phyloP scores from a whole-genome alignment of 106 monocot species.

The Acorus gramineus region DNA sequence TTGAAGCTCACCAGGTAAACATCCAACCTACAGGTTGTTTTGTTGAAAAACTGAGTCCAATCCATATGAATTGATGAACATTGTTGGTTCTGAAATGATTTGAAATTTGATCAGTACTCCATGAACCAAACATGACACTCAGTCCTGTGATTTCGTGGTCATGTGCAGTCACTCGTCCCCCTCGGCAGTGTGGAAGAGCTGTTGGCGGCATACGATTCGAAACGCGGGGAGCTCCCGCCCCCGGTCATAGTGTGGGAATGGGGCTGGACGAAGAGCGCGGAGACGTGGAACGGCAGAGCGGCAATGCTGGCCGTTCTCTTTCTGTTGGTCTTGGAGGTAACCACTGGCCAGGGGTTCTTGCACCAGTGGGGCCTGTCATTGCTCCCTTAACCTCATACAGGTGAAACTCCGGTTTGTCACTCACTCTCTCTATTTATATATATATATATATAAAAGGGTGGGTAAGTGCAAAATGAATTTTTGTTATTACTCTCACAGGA shows the following conservation, averaged over 20 bases:
- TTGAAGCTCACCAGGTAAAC: conserved; percentile 94
- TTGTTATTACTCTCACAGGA: no score
- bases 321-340: conserved; percentile 69
- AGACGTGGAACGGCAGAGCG: conserved; percentile 91
- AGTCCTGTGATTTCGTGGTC: background rate
- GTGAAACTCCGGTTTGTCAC: no score
- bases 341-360: conserved; percentile 78
- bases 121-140: no score
- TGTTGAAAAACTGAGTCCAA: no score
- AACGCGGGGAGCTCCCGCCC: conserved; percentile 75
- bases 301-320: conserved; percentile 87
- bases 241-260: conserved; percentile 94
- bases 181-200: conserved; percentile 96
- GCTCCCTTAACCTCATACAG: background rate
- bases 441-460: no score
- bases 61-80: no score
- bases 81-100: no score
- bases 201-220: conserved; percentile 79
- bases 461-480: no score
- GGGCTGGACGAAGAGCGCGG: conserved; percentile 99
- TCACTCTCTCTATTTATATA: no score
- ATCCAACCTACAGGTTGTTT: no score
- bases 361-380: conserved; percentile 78
- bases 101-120: no score
- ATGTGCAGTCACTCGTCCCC: conserved; percentile 75